These are phyloP conservation scores for Penicillium corylophilum DNA, from an alignment of 2,329 filamentous ascomycete species.

Conservation along the genomic window DNA sequence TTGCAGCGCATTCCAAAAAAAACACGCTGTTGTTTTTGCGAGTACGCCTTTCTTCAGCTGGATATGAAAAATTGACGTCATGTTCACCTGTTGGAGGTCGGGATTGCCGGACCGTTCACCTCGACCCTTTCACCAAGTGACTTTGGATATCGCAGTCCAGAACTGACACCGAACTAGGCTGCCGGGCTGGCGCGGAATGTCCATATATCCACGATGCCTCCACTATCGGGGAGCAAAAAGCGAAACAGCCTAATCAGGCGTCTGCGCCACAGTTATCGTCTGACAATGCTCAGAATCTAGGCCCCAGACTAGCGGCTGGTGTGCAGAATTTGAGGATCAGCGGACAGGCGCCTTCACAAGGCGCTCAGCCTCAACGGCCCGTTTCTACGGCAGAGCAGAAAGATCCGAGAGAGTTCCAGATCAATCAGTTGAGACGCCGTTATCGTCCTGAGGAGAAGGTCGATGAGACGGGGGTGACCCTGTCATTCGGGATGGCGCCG, in stretches of 20 bases:
- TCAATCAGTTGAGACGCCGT: constrained; percentile 69
- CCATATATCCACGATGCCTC: constrained; percentile 49
- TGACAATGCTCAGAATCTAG: constrained; percentile 3
- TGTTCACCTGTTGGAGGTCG: background rate
- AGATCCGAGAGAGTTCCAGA: constrained; percentile 71
- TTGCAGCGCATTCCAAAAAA: background rate
- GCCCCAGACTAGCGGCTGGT: constrained; percentile 11
- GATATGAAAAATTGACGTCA: background rate
- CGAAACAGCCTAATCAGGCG: constrained; percentile 15
- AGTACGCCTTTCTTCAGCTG: background rate
- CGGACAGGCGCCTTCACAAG: constrained; percentile 39
- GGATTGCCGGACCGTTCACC: background rate
- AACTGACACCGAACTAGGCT: constrained; percentile 43
- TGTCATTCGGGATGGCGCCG: constrained; percentile 66
- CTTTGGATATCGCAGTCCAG: background rate
- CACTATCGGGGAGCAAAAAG: constrained; percentile 16
- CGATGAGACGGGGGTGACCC: constrained; percentile 52
- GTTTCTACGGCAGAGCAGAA: constrained; percentile 62
- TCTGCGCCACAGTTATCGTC: constrained; percentile 12
- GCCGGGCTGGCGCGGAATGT: constrained; percentile 53
- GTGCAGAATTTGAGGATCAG: constrained; percentile 18
- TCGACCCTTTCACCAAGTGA: background rate
- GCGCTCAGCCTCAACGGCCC: constrained; percentile 57
- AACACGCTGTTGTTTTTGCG: background rate
- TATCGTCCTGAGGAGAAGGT: constrained; percentile 55